A percentile compares a stretch with the other conserved stretches of the same genome.
Conservation (phyloP, 805 yeast genomes). For the Saturnispora mendoncae region DNA sequence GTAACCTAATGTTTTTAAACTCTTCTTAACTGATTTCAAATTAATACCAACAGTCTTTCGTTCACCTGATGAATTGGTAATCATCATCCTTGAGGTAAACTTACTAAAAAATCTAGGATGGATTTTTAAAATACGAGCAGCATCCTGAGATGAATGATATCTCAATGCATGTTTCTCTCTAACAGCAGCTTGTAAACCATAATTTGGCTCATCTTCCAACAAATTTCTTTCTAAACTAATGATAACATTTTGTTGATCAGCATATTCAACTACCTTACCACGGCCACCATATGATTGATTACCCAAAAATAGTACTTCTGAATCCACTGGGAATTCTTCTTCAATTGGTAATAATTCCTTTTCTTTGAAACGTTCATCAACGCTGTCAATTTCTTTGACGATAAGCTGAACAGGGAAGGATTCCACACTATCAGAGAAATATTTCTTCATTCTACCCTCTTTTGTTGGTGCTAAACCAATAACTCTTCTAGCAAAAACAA, state of each 20-base stretch:
- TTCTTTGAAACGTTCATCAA: conserved; percentile 66
- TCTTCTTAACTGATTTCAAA: conserved; percentile 69
- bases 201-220: conserved; percentile 46
- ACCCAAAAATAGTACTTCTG: conserved; percentile 72
- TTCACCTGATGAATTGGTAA: conserved; percentile 44
- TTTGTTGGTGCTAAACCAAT: conserved; percentile 65
- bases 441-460: conserved; percentile 71
- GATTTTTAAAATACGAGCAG: conserved; percentile 47
- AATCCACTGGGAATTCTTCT: conserved; percentile 70
- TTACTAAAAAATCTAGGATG: conserved; percentile 63
- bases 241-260: conserved; percentile 33
- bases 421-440: conserved; percentile 45
- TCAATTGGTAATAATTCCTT: conserved; percentile 68
- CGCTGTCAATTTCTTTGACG: conserved; percentile 63
- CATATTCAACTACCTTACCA: conserved; percentile 58
- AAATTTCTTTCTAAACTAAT: conserved; percentile 15
- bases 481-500: conserved; percentile 66
- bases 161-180: conserved; percentile 46
- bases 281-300: conserved; percentile 82
- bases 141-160: conserved; percentile 60
- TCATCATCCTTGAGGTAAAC: conserved; percentile 64
- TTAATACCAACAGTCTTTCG: conserved; percentile 70
- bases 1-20: conserved; percentile 82
- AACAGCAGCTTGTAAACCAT: conserved; percentile 53
- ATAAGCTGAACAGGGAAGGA: conserved; percentile 70